Evolutionary conservation across 257 asterid genomes (phyloP).

Genomic region (Nicotiana attenuata): DNA sequence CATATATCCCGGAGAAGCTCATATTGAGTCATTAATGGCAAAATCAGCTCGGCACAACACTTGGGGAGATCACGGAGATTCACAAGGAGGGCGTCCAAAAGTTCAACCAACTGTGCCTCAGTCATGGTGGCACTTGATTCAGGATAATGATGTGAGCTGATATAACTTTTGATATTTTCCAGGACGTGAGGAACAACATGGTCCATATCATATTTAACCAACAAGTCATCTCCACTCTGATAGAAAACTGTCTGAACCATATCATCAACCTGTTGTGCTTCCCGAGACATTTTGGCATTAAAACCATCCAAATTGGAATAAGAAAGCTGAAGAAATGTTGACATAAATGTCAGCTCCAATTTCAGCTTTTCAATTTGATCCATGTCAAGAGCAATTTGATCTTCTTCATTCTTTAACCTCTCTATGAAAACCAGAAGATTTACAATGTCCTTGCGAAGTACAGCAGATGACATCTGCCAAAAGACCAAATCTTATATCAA

Average conservation of each 20-base stretch:
- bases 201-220: not conserved
- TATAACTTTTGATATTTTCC: not conserved
- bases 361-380: not conserved
- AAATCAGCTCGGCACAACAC: not conserved
- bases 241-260: not conserved
- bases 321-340: not conserved
- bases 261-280: not conserved
- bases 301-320: not conserved
- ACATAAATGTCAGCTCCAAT: not conserved
- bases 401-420: not conserved
- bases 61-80: not conserved
- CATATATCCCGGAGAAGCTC: not conserved
- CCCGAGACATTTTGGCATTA: not conserved
- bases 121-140: not conserved
- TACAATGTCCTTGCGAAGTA: not conserved
- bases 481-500: not conserved
- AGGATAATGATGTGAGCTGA: not conserved
- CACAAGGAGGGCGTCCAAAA: not conserved
- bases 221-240: not conserved
- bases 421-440: not conserved
- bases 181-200: not conserved
- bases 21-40: not conserved
- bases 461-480: not conserved
- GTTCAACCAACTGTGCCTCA: not conserved
- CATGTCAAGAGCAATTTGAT: not conserved